Conservation (phyloP, 2,329 filamentous ascomycete genomes). For the Trichoderma gracile region DNA sequence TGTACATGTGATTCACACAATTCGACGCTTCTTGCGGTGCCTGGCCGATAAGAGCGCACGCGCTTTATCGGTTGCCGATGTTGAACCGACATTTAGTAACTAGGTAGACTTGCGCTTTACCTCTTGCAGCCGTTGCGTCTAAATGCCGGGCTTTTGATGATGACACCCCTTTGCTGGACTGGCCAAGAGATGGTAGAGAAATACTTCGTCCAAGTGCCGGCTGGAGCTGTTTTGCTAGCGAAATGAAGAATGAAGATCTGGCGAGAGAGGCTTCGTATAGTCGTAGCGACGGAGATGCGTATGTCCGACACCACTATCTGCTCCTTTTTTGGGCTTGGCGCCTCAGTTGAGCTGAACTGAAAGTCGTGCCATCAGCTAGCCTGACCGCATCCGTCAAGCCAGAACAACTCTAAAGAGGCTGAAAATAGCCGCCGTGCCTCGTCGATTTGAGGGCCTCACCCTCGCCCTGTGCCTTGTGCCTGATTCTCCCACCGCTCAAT, state of each 20-base stretch:
- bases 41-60: conserved; percentile 5
- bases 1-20: neutral
- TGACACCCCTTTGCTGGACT: neutral
- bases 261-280: neutral
- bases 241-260: neutral
- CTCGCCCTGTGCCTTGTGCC: neutral
- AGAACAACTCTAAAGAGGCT: neutral
- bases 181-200: neutral
- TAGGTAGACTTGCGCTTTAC: neutral
- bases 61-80: conserved; percentile 15
- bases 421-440: too few species aligned
- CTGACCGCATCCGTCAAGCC: conserved; percentile 16
- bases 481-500: conserved; percentile 1
- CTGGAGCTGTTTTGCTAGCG: neutral
- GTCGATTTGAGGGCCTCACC: neutral
- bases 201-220: neutral
- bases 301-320: neutral
- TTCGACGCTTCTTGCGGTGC: neutral
- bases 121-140: neutral
- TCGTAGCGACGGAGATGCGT: too few species aligned
- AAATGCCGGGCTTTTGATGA: neutral
- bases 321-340: neutral
- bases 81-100: neutral
- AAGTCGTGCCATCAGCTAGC: neutral
- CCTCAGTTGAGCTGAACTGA: too few species aligned